These are phyloP conservation scores for Brasenia schreberi DNA, from an alignment of 164 flowering plant species.

Conservation along the genomic window DNA sequence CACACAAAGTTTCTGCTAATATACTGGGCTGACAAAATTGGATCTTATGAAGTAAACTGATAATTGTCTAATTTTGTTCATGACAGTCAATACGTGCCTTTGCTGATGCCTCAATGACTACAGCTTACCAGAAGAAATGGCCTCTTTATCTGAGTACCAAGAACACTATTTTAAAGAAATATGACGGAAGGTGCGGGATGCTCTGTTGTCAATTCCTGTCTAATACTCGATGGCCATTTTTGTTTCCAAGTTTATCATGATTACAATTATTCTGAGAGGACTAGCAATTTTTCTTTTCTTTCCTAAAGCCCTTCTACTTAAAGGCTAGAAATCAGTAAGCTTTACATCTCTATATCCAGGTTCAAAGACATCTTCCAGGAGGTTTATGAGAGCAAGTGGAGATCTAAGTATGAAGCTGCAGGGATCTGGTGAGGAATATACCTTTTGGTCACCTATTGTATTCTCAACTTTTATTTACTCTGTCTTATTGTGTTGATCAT, in stretches of 20 bases:
- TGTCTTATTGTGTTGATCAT: neutral
- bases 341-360: constrained; percentile 15
- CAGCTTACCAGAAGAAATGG: constrained; percentile 87
- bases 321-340: too few relatives aligned
- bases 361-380: constrained; percentile 85
- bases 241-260: neutral
- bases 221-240: neutral
- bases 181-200: constrained; percentile 79
- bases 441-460: neutral
- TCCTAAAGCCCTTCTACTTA: neutral
- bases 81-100: constrained; percentile 76
- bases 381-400: constrained; percentile 68
- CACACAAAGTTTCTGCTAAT: neutral
- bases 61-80: neutral
- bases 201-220: neutral
- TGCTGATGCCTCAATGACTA: constrained; percentile 92
- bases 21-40: neutral
- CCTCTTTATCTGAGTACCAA: constrained; percentile 98
- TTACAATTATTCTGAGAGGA: neutral
- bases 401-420: constrained; percentile 66
- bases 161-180: constrained; percentile 94
- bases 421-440: constrained; percentile 58
- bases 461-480: neutral
- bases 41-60: neutral
- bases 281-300: neutral